A percentile compares a stretch with the other conserved stretches of the same genome.
Conservation (phyloP, 2,329 filamentous ascomycete species). For the Helotiales sp. region DNA sequence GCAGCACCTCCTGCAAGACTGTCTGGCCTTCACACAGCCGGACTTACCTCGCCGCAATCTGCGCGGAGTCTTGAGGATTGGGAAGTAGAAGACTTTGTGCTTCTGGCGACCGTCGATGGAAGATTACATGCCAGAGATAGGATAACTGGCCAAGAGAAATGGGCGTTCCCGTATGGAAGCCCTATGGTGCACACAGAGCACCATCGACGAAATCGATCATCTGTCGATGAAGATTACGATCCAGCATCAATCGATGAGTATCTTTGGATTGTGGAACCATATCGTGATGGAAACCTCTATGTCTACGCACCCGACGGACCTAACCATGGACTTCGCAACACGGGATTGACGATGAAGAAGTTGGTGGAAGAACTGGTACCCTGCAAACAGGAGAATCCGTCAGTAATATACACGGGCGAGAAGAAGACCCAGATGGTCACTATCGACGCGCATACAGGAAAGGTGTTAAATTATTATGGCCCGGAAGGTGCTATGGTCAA, state of each 20-base stretch:
- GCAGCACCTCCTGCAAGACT: conserved; percentile 82
- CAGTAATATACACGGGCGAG: conserved; percentile 85
- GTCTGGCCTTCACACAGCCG: conserved; percentile 57
- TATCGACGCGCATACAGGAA: conserved; percentile 82
- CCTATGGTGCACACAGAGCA: conserved; percentile 92
- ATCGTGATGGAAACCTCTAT: conserved; percentile 81
- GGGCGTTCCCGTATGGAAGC: conserved; percentile 80
- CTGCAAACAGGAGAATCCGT: conserved; percentile 71
- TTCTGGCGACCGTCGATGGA: conserved; percentile 99
- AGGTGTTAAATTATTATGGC: conserved; percentile 81
- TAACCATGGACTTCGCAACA: conserved; percentile 60
- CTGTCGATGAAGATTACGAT: conserved; percentile 56
- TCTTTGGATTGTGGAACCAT: conserved; percentile 94
- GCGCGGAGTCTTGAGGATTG: conserved; percentile 98
- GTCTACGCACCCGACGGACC: conserved; percentile 72
- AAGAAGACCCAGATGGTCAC: conserved; percentile 91
- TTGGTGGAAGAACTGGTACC: conserved; percentile 82
- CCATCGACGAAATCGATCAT: conserved; percentile 67
- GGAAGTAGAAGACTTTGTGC: conserved; percentile 99
- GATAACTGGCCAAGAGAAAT: conserved; percentile 78
- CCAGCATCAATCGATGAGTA: conserved; percentile 73
- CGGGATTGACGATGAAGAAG: conserved; percentile 77
- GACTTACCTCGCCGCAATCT: conserved; percentile 78
- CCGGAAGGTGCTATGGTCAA: conserved; percentile 68
- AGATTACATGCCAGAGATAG: conserved; percentile 89